These are phyloP conservation scores for Solanum peruvianum DNA, from an alignment of 257 asterid species.

Conservation along the genomic window DNA sequence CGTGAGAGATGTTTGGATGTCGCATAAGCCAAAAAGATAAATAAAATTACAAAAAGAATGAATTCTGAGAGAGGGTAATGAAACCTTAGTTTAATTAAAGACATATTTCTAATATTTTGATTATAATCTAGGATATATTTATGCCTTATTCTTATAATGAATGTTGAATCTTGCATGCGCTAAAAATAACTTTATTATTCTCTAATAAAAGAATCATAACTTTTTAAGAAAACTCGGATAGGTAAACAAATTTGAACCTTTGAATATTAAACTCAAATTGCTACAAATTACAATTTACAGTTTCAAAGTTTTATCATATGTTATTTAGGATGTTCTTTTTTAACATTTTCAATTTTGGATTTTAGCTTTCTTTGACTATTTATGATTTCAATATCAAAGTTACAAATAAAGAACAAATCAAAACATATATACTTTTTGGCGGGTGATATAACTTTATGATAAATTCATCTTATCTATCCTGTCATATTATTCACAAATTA, in stretches of 20 bases:
- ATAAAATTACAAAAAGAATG: too few relatives aligned
- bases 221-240: neutral
- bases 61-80: neutral
- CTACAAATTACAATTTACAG: neutral
- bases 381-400: neutral
- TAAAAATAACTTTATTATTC: too few relatives aligned
- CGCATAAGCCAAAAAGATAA: too few relatives aligned
- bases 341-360: neutral
- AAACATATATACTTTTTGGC: neutral
- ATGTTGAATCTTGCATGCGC: neutral
- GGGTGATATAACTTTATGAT: neutral
- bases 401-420: too few relatives aligned
- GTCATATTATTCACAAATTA: neutral
- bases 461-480: neutral
- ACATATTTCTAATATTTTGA: too few relatives aligned
- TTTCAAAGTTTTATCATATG: neutral
- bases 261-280: too few relatives aligned
- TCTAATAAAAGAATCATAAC: neutral
- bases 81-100: too few relatives aligned
- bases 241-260: neutral
- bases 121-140: fast-evolving
- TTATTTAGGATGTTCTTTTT: neutral
- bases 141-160: too few relatives aligned
- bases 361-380: neutral
- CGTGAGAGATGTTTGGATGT: neutral